Evolutionary conservation across 2,329 filamentous ascomycete genomes (phyloP), one percentile per base, ranked within the genome.

Genomic region (Fusarium sp.): DNA sequence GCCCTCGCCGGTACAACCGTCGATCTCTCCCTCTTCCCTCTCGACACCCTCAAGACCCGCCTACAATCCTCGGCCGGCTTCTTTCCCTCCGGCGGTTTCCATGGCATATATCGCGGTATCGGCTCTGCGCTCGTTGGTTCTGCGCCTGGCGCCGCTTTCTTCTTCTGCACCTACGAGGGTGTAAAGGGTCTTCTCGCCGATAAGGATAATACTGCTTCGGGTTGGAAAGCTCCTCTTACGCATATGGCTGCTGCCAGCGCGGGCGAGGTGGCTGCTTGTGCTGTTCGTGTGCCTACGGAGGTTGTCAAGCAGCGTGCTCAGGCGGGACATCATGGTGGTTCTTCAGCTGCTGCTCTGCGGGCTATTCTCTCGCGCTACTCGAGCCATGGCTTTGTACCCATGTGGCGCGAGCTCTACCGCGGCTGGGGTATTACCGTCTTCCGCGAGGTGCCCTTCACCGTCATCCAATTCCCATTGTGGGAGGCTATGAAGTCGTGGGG

Each of bases 41-140:
- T 99, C 85, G 97, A 99, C 87, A 99, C 96, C 0, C 91, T 99
- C 78, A 99, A 99, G 84, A 99, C 97, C 43, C 94, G 96, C 17
- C 93, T 99, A 8, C 96, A 99, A 83, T 94, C 94, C 68, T 88
- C 88, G 48, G 79, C 86, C 58, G 90, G 91, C 79, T 94, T 97
- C 84, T 89, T 93, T 77, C 86, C 92, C 58, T 90, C 91, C 4
- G 95, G 96, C 77, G 95, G 95, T 76, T 95, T 98, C 86, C 87
- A 87, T 50, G 95, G 95, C 66, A 93, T 98, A 74, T 99, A 99
- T 84, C 91, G 93, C 45, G 96, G 96, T 78, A 90, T 99, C 17
- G 96, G 95, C 49, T 93, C 90, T 60, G 94, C 95, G 1, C 85
- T 98, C 51, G 91, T 98, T 60, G 96, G 97, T 31, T 97, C 93